Conservation (phyloP, 2,329 filamentous ascomycete species). For the Akanthomyces lecanii region DNA sequence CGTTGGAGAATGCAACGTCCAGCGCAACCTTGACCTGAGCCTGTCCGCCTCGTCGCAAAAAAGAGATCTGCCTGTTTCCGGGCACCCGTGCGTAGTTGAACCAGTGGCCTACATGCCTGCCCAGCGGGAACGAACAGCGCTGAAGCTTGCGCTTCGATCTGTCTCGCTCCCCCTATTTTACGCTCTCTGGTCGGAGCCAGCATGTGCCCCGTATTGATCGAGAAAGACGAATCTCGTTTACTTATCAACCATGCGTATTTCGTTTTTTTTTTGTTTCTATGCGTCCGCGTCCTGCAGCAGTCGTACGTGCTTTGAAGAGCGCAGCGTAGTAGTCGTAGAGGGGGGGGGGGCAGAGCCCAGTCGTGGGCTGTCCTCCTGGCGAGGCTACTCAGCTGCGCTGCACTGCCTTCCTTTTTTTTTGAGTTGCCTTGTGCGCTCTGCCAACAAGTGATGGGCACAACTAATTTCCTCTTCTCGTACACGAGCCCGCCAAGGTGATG, state of each 20-base stretch:
- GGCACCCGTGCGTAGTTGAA: background rate
- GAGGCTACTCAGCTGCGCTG: slow-evolving; percentile 2
- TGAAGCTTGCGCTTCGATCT: background rate
- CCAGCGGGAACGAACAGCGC: background rate
- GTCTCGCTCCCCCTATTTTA: background rate
- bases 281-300: no score
- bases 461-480: background rate
- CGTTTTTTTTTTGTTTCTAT: background rate
- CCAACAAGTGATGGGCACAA: background rate
- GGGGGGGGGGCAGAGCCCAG: background rate
- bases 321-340: background rate
- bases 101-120: no score
- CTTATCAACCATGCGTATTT: background rate
- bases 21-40: background rate
- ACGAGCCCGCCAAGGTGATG: background rate
- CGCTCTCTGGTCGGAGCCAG: no score
- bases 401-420: background rate
- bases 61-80: background rate
- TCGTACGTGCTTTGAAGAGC: background rate
- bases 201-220: no score
- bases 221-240: no score
- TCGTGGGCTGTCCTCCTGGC: background rate
- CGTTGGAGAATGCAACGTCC: slow-evolving; percentile 12
- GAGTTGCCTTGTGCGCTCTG: background rate
- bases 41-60: background rate